Conservation (phyloP, 768 basidiomycete species). For the Paxillus involutus region DNA sequence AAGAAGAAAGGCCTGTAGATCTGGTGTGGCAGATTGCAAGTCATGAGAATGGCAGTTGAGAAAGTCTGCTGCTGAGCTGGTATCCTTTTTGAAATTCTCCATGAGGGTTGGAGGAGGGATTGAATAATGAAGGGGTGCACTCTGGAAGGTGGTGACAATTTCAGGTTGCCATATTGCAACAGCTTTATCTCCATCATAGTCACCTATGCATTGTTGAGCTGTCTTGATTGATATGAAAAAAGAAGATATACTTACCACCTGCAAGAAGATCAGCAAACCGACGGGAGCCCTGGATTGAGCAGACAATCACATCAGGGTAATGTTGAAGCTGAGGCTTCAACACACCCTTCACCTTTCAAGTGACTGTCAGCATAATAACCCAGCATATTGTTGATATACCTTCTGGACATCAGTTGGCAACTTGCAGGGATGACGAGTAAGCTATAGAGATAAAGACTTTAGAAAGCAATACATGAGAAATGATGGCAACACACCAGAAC, state of each 20-base stretch:
- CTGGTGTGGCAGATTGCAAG: slow-evolving; percentile 16
- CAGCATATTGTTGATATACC: slow-evolving; percentile 31
- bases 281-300: slow-evolving; percentile 46
- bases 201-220: slow-evolving; percentile 38
- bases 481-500: slow-evolving; percentile 45
- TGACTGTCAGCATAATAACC: neutral
- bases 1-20: slow-evolving; percentile 51
- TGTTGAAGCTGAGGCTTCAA: slow-evolving; percentile 46
- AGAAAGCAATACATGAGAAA: neutral
- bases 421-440: slow-evolving; percentile 71
- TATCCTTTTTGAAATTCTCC: slow-evolving; percentile 33
- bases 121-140: slow-evolving; percentile 49
- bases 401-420: slow-evolving; percentile 67
- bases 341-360: slow-evolving; percentile 54
- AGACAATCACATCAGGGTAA: slow-evolving; percentile 58
- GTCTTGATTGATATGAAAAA: neutral
- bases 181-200: slow-evolving; percentile 71
- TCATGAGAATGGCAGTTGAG: neutral
- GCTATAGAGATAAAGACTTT: slow-evolving; percentile 26
- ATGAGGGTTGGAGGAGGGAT: slow-evolving; percentile 46
- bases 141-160: slow-evolving; percentile 54
- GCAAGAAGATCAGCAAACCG: slow-evolving; percentile 62
- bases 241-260: slow-evolving; percentile 44
- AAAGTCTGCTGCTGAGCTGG: neutral
- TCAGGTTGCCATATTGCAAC: slow-evolving; percentile 57